Percentiles rank a stretch among this genome's conserved stretches.
phyloP scores from a whole-genome alignment of 352 stramenopile genomes.

The Phytophthora agathidicida region DNA sequence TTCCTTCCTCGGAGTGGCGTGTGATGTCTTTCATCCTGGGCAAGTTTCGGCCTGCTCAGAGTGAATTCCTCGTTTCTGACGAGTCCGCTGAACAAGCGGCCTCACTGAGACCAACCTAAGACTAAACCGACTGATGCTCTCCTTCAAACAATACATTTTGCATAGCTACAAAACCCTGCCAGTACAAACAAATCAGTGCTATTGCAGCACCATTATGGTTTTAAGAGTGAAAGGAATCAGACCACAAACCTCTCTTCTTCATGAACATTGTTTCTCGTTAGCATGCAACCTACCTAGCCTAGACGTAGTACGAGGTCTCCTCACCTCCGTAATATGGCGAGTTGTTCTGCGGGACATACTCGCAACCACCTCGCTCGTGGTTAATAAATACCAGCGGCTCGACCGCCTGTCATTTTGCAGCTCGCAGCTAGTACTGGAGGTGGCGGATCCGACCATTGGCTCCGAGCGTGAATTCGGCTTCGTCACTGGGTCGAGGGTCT shows the following conservation, averaged over 20 bases:
- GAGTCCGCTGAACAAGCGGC: constrained; percentile 84
- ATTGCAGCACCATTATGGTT: no score
- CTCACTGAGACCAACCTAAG: constrained; percentile 88
- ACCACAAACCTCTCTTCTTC: no score
- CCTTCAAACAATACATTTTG: constrained; percentile 11
- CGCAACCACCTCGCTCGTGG: constrained; percentile 18
- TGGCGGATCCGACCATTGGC: constrained; percentile 32
- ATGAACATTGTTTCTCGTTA: not conserved
- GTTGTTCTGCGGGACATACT: constrained; percentile 7
- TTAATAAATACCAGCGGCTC: constrained; percentile 37
- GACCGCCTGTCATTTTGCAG: constrained; percentile 14
- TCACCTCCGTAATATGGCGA: constrained; percentile 10
- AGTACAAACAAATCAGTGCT: no score
- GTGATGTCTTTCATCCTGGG: constrained; percentile 85
- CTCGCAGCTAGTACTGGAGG: constrained; percentile 23
- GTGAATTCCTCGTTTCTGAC: constrained; percentile 93
- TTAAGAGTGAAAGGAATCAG: no score
- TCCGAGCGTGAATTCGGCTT: constrained; percentile 37
- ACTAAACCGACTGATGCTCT: constrained; percentile 83
- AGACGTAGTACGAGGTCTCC: constrained; percentile 15
- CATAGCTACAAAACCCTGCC: no score
- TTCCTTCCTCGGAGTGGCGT: constrained; percentile 28
- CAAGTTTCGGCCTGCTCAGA: constrained; percentile 47
- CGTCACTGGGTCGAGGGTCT: constrained; percentile 39
- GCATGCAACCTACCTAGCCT: not conserved